Conservation (phyloP, 805 yeast genomes). For the Saccharomycopsis javanensis region DNA sequence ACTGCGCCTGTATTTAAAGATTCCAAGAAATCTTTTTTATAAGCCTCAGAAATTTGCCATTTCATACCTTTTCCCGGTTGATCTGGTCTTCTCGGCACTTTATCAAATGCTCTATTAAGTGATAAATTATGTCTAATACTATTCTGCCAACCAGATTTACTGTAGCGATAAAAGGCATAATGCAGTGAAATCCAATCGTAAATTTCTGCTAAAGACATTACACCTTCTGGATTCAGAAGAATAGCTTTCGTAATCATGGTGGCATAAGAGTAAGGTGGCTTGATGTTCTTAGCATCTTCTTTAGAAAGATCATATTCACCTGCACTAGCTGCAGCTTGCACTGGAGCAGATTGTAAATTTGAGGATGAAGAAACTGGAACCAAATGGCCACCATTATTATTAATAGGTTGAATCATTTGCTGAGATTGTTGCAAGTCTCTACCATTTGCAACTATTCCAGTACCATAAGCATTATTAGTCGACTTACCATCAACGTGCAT, state of each 20-base stretch:
- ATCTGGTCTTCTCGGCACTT: slow-evolving; percentile 88
- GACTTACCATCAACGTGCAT: neutral
- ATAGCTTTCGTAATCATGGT: slow-evolving; percentile 98
- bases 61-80: slow-evolving; percentile 99
- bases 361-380: neutral
- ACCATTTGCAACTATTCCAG: neutral
- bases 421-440: neutral
- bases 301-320: slow-evolving; percentile 49
- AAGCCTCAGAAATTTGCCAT: slow-evolving; percentile 89
- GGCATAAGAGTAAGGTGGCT: slow-evolving; percentile 95
- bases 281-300: slow-evolving; percentile 86
- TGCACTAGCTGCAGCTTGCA: neutral
- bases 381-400: slow-evolving; percentile 21
- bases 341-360: neutral
- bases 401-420: slow-evolving; percentile 17
- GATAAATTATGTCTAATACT: slow-evolving; percentile 85
- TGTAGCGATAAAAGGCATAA: slow-evolving; percentile 84
- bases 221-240: slow-evolving; percentile 77
- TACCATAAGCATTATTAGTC: neutral
- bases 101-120: slow-evolving; percentile 92
- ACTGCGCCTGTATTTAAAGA: slow-evolving; percentile 72
- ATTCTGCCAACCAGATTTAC: slow-evolving; percentile 97
- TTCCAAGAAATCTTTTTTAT: slow-evolving; percentile 71
- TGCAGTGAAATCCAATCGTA: slow-evolving; percentile 82
- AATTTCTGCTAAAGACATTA: slow-evolving; percentile 81